These are phyloP conservation scores for Podospora bellae-mahoneyi DNA, from an alignment of 495 filamentous ascomycete genomes.

Conservation along the genomic window DNA sequence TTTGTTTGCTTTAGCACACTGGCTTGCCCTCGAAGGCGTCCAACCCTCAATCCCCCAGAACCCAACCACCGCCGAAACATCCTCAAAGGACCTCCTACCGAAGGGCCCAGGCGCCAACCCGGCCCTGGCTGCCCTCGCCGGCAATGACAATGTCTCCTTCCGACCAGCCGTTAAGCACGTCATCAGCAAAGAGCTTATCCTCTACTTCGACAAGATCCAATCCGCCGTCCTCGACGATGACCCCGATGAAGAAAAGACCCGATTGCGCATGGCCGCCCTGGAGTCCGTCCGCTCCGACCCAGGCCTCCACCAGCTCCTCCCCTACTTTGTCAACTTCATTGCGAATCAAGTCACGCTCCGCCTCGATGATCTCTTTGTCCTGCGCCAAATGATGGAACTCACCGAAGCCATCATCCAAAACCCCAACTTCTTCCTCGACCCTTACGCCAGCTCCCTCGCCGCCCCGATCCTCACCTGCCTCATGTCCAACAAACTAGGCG, in stretches of 20 bases:
- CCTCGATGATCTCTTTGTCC: slow-evolving; percentile 77
- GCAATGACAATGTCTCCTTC: slow-evolving; percentile 74
- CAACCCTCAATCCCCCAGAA: slow-evolving; percentile 96
- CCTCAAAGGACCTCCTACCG: slow-evolving; percentile 76
- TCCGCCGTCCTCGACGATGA: slow-evolving; percentile 78
- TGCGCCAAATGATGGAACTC: slow-evolving; percentile 88
- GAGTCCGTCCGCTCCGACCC: slow-evolving; percentile 80
- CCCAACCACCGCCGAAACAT: slow-evolving; percentile 74
- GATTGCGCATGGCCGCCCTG: slow-evolving; percentile 77
- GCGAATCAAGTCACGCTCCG: slow-evolving; percentile 90
- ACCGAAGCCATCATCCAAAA: slow-evolving; percentile 80
- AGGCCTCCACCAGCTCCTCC: slow-evolving; percentile 88
- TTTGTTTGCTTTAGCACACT: slow-evolving; percentile 62
- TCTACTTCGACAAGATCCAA: slow-evolving; percentile 96
- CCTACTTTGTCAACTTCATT: slow-evolving; percentile 94
- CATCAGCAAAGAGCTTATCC: slow-evolving; percentile 86
- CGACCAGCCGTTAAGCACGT: slow-evolving; percentile 92
- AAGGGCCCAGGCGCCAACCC: slow-evolving; percentile 86
- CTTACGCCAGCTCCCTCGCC: slow-evolving; percentile 84
- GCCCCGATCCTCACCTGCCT: slow-evolving; percentile 89
- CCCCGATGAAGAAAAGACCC: slow-evolving; percentile 63
- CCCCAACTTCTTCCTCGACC: slow-evolving; percentile 74
- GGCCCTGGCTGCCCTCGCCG: slow-evolving; percentile 74
- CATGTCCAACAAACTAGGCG: slow-evolving; percentile 77
- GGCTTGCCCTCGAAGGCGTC: slow-evolving; percentile 93